Conservation (phyloP, 176 grass and related monocot species). For the Cenchrus purpureus region DNA sequence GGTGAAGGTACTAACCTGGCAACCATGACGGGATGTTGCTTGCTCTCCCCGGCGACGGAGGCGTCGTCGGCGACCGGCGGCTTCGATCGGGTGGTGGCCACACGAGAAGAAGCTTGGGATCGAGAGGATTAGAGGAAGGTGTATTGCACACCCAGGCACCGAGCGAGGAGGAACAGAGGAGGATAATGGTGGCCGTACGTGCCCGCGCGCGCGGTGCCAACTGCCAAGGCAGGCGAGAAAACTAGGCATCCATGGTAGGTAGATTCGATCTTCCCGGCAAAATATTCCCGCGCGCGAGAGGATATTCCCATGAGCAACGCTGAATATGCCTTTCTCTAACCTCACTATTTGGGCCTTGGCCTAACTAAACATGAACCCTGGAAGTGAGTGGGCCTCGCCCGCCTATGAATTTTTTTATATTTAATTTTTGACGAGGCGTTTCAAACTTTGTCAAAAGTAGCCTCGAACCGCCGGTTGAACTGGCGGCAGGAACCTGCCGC, state of each 20-base stretch:
- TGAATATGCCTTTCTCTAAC: not conserved
- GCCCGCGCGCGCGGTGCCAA: constrained; percentile 20
- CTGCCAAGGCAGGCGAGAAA: not conserved
- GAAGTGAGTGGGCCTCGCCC: not conserved
- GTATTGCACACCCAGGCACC: not conserved
- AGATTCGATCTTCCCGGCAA: constrained; percentile 44
- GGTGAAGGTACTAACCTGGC: not conserved
- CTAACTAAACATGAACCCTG: not conserved
- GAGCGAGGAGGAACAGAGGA: not conserved
- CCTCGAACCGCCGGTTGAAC: too few species aligned
- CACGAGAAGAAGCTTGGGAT: not conserved
- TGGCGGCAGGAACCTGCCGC: too few species aligned
- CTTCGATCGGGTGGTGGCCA: not conserved
- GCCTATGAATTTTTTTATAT: too few species aligned
- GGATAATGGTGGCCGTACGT: not conserved
- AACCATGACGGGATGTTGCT: not conserved
- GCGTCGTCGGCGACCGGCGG: not conserved
- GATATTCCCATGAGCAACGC: constrained; percentile 26
- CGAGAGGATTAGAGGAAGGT: not conserved
- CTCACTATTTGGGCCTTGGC: not conserved
- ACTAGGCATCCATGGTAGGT: constrained; percentile 2
- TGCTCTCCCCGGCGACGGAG: not conserved
- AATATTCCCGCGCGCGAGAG: constrained; percentile 39
- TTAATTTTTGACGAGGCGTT: too few species aligned
- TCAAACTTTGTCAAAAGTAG: too few species aligned